Conservation (phyloP, 371 early-diverging fungal genomes). For the Apophysomyces ossiformis region DNA sequence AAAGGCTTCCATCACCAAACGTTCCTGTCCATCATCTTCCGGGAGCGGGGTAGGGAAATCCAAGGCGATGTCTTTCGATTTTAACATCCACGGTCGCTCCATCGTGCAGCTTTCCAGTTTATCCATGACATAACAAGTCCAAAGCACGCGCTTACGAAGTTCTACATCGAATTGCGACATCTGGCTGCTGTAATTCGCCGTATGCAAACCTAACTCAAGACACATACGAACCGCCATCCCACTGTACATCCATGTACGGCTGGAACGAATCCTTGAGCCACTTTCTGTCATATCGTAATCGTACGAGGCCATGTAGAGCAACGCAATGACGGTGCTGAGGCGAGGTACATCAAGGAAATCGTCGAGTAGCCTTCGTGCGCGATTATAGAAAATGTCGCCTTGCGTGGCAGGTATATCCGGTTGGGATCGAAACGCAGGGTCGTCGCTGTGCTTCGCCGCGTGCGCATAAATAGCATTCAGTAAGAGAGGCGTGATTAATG, state of each 20-base stretch:
- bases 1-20: conserved; percentile 42
- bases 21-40: conserved; percentile 45
- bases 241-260: conserved; percentile 49
- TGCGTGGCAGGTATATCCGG: conserved; percentile 26
- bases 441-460: conserved; percentile 36
- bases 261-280: conserved; percentile 19
- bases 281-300: conserved; percentile 23
- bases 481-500: conserved; percentile 46
- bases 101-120: conserved; percentile 47
- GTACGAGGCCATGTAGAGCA: conserved; percentile 47
- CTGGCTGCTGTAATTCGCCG: conserved; percentile 43
- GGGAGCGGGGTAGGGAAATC: conserved; percentile 47
- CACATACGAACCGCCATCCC: conserved; percentile 51
- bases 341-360: conserved; percentile 55
- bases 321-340: conserved; percentile 49
- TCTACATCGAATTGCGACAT: conserved; percentile 54
- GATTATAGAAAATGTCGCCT: conserved; percentile 41
- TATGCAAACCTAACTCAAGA: conserved; percentile 47
- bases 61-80: conserved; percentile 39
- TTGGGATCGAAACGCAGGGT: conserved; percentile 30
- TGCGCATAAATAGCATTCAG: conserved; percentile 54
- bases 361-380: conserved; percentile 46
- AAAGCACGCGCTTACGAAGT: conserved; percentile 51
- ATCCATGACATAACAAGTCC: conserved; percentile 56
- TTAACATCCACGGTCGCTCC: conserved; percentile 50